A percentile compares a stretch with the other conserved stretches of the same genome.
phyloP scores from a whole-genome alignment of 2,329 filamentous ascomycete genomes.

The Pseudogymnoascus sp. region DNA sequence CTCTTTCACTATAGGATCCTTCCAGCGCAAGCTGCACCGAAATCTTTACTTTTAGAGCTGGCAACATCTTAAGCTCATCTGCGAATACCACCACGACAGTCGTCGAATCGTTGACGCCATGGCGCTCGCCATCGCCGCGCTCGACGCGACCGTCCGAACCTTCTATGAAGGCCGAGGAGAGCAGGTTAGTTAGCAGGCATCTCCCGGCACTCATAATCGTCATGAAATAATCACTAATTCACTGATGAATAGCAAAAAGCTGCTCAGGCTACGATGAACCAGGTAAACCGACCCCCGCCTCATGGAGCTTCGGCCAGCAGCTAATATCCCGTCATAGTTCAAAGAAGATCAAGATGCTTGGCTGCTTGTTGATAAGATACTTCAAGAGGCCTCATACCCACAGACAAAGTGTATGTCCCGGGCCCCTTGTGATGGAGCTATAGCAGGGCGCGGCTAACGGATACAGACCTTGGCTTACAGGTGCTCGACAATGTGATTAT shows the following conservation, averaged over 20 bases:
- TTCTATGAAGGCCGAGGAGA: slow-evolving; percentile 98
- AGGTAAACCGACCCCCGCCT: slow-evolving; percentile 50
- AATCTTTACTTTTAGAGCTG: slow-evolving; percentile 8
- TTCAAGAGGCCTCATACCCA: slow-evolving; percentile 84
- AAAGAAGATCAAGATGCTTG: slow-evolving; percentile 98
- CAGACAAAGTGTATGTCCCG: slow-evolving; percentile 83
- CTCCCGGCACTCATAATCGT: background rate
- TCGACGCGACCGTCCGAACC: slow-evolving; percentile 91
- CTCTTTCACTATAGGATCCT: slow-evolving; percentile 7
- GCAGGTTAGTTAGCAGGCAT: slow-evolving; percentile 53
- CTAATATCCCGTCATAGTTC: slow-evolving; percentile 55
- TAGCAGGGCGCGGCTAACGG: background rate
- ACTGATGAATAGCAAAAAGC: slow-evolving; percentile 73
- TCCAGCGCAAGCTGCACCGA: slow-evolving; percentile 12
- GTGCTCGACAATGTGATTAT: slow-evolving; percentile 97
- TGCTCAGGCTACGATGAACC: slow-evolving; percentile 86
- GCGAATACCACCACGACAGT: slow-evolving; percentile 9
- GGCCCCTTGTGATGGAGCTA: background rate
- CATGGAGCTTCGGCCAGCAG: background rate
- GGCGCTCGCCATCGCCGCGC: slow-evolving; percentile 77
- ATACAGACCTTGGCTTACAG: slow-evolving; percentile 80
- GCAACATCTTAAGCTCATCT: slow-evolving; percentile 6
- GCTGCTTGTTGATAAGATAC: slow-evolving; percentile 94
- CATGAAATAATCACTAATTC: slow-evolving; percentile 31
- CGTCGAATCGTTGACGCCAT: slow-evolving; percentile 39